Conservation (phyloP, 768 basidiomycete species). For the Porphyrellus cyaneotinctus region DNA sequence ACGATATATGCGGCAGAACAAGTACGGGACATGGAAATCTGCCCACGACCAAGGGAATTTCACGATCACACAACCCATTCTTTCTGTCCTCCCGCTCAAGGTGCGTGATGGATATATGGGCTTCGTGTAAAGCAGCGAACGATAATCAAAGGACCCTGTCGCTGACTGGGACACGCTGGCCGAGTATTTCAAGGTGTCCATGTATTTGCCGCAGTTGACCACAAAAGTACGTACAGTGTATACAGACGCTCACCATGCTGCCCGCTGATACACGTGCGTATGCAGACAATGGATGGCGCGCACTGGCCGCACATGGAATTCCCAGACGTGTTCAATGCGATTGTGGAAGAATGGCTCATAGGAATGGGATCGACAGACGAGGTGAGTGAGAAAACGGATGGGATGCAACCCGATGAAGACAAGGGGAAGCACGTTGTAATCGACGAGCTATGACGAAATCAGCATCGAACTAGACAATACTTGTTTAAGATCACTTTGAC, state of each 20-base stretch:
- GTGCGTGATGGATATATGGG: conserved; percentile 24
- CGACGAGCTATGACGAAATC: conserved; percentile 19
- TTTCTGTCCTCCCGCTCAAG: conserved; percentile 38
- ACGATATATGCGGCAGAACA: conserved; percentile 33
- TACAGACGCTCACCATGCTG: neutral
- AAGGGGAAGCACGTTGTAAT: neutral
- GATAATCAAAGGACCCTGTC: conserved; percentile 37
- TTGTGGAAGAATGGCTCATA: conserved; percentile 51
- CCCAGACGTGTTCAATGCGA: conserved; percentile 47
- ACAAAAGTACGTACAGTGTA: conserved; percentile 29
- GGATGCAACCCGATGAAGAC: neutral
- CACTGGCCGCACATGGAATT: conserved; percentile 71
- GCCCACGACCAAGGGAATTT: conserved; percentile 40
- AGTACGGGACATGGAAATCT: conserved; percentile 34
- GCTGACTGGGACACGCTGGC: conserved; percentile 39
- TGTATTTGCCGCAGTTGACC: conserved; percentile 34
- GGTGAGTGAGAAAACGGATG: neutral
- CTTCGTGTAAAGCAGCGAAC: neutral
- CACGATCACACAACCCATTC: conserved; percentile 39
- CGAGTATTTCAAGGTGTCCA: conserved; percentile 22
- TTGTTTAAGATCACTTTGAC: no score
- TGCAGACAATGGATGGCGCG: conserved; percentile 47
- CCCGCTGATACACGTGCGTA: conserved; percentile 32
- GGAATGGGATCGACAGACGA: neutral
- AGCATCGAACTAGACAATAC: no score